Evolutionary conservation across 371 early-diverging fungal genomes (phyloP), one percentile per base, ranked within the genome.

Genomic region (Mortierella sp.): DNA sequence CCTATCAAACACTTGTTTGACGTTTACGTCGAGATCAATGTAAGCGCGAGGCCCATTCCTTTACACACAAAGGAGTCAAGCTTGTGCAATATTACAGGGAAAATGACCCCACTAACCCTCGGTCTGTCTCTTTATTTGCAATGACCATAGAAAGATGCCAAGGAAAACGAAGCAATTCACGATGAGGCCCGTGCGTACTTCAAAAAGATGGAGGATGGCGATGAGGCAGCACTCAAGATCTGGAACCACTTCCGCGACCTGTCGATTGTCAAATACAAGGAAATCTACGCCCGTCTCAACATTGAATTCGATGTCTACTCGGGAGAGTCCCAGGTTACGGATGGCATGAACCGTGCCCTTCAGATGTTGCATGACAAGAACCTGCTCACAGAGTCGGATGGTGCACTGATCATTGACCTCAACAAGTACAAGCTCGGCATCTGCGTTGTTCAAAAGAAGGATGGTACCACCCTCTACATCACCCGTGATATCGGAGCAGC

Each of bases 401-500:
- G 97, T 38, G 98, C 98, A 49, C 82, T 90, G 81, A 87, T 96
- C 63, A 81, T 97, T 54, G 92, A 97, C 67, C 83, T 98, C 71
- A 88, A 87, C 27, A 82, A 89, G 67, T 86, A 93, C 84, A 95
- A 95, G 80, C 88, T 95, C 49, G 96, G 91, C 60, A 87, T 82
- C 51, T 92, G 94, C 19, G 87, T 99, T 3, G 92, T 99, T 30
- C 91, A 93, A 66, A 98, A 98, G 90, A 86, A 85, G 67, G 99
- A 99, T 82, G 99, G 99, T 51, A 93, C 96, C 1, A 93, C 99
- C 4, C 89, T 99, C 18, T 99, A 99, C 81, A 86, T 98, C 27
- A 97, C 99, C 48, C 92, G 99, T 78, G 99, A 99, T 84, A 94
- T 99, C 78, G 99, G 97, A 59, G 98, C 99, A 55, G 98, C 98